Conservation (phyloP, 352 stramenopile species). For the Phytopythium aichiense region DNA sequence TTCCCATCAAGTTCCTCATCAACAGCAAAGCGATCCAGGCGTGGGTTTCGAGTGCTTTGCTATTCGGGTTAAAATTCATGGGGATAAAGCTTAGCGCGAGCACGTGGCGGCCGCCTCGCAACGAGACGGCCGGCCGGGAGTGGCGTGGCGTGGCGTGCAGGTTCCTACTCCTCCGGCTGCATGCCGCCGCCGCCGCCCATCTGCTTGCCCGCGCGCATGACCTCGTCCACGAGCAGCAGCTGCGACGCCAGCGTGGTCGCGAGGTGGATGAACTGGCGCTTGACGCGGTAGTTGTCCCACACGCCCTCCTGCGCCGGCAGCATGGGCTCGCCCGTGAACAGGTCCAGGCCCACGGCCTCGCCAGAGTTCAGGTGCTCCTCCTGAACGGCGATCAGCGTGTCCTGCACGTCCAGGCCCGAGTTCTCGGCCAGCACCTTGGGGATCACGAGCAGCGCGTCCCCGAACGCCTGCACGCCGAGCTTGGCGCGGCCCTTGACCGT, state of each 20-base stretch:
- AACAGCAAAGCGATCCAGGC: neutral
- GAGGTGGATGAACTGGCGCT: conserved; percentile 98
- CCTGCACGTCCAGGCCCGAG: conserved; percentile 89
- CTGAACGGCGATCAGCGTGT: conserved; percentile 95
- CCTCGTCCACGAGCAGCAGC: conserved; percentile 98
- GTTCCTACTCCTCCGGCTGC: conserved; percentile 57
- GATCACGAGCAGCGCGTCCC: conserved; percentile 96
- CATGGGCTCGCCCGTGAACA: conserved; percentile 96
- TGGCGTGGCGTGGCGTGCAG: neutral
- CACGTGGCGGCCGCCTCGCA: neutral
- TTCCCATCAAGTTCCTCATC: no score
- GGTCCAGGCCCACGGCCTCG: conserved; percentile 94
- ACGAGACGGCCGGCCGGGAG: no score
- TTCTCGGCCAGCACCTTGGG: conserved; percentile 96
- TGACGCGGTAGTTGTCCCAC: conserved; percentile 99
- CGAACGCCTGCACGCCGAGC: conserved; percentile 97
- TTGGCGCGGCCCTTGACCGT: conserved; percentile 95
- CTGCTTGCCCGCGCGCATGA: conserved; percentile 98
- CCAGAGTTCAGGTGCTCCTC: conserved; percentile 92
- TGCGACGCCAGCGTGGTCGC: conserved; percentile 98
- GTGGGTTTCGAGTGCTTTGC: neutral
- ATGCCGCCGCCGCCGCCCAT: conserved; percentile 84
- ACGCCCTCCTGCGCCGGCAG: conserved; percentile 95
- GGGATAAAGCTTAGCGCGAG: neutral
- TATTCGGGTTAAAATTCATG: conserved; percentile 6